Percentiles rank a stretch among this genome's conserved stretches.
phyloP scores from a whole-genome alignment of 1,139 yeast genomes.

The Saccharomyces hybrid region DNA sequence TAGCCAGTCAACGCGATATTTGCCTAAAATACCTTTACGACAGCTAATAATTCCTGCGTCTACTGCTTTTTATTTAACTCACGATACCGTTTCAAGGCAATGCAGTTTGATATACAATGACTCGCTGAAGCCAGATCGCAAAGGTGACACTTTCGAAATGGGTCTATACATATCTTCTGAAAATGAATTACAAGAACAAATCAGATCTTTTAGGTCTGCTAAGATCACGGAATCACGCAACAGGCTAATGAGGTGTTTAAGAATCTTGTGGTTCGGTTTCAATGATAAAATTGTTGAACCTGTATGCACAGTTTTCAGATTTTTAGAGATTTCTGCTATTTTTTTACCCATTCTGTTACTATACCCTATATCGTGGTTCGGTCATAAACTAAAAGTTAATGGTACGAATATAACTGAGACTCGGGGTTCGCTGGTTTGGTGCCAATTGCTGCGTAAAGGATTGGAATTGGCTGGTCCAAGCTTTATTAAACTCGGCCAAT shows the following conservation, averaged over 20 bases:
- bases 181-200: slow-evolving; percentile 32
- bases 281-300: slow-evolving; percentile 63
- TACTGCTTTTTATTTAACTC: not conserved
- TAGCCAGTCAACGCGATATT: not conserved
- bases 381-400: slow-evolving; percentile 37
- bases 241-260: slow-evolving; percentile 31
- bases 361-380: slow-evolving; percentile 62
- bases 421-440: slow-evolving; percentile 70
- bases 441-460: slow-evolving; percentile 51
- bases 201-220: slow-evolving; percentile 5
- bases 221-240: slow-evolving; percentile 10
- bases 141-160: slow-evolving; percentile 60
- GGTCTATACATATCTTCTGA: slow-evolving; percentile 61
- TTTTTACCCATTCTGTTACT: slow-evolving; percentile 63
- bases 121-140: slow-evolving; percentile 36
- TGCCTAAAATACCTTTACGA: not conserved
- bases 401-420: slow-evolving; percentile 36
- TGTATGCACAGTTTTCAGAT: slow-evolving; percentile 55
- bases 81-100: not conserved
- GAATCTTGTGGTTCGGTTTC: slow-evolving; percentile 37
- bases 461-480: slow-evolving; percentile 91
- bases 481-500: slow-evolving; percentile 91
- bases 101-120: slow-evolving; percentile 11
- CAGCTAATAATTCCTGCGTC: not conserved
- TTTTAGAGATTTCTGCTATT: slow-evolving; percentile 56